Conservation (phyloP, 2,329 filamentous ascomycete genomes). For the Alternaria sp. region DNA sequence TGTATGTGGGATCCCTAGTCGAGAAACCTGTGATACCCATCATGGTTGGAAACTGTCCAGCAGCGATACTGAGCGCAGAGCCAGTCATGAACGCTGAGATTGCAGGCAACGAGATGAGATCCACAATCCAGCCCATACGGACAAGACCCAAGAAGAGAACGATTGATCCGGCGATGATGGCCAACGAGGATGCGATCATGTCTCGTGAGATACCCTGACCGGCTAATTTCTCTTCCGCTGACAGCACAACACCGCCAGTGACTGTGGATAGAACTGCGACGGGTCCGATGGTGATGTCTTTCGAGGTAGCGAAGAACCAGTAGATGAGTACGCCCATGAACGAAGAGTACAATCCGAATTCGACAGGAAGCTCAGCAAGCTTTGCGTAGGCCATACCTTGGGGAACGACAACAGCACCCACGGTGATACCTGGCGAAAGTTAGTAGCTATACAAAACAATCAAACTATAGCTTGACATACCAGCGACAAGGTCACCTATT, state of each 20-base stretch:
- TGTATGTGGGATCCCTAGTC: constrained; percentile 80
- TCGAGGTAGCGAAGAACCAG: constrained; percentile 98
- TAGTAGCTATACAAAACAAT: constrained; percentile 12
- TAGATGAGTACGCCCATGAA: constrained; percentile 97
- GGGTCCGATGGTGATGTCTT: constrained; percentile 97
- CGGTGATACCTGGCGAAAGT: constrained; percentile 67
- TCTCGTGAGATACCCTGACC: constrained; percentile 37
- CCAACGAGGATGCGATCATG: constrained; percentile 68
- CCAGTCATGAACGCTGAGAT: constrained; percentile 98
- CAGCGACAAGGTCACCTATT: constrained; percentile 86
- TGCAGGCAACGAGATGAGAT: constrained; percentile 89
- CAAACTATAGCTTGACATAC: constrained; percentile 56
- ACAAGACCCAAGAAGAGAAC: constrained; percentile 82
- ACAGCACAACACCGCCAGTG: constrained; percentile 78
- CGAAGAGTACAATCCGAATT: constrained; percentile 92
- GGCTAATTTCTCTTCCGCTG: constrained; percentile 63
- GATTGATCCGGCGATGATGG: constrained; percentile 81
- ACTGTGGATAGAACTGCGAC: constrained; percentile 95
- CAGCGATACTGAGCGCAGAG: constrained; percentile 87
- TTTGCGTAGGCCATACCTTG: constrained; percentile 96
- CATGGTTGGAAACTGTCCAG: constrained; percentile 82
- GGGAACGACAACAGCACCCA: constrained; percentile 83
- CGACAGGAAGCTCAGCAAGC: constrained; percentile 76
- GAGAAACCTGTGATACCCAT: constrained; percentile 81
- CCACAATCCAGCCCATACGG: constrained; percentile 88